Percentiles rank a stretch among this genome's conserved stretches.
phyloP scores from a whole-genome alignment of 192 early-diverging fungal genomes.

The Coemansia sp. region DNA sequence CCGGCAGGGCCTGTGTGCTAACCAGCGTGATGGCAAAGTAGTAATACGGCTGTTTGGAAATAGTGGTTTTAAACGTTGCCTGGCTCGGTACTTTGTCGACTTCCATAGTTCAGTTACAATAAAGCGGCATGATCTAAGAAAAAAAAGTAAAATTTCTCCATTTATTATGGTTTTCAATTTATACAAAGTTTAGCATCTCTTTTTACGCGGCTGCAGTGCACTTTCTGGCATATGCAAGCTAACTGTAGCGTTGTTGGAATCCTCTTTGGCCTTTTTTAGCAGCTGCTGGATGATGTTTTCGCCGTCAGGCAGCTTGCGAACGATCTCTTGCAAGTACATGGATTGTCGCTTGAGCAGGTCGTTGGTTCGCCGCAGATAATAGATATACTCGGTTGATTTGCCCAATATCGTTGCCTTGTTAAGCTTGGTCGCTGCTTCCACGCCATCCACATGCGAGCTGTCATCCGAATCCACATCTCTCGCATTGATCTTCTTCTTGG shows the following conservation, averaged over 20 bases:
- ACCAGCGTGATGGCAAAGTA: conserved; percentile 34
- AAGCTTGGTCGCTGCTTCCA: conserved; percentile 78
- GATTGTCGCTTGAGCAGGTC: conserved; percentile 46
- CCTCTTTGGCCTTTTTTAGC: conserved; percentile 22
- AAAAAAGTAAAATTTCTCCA: not conserved
- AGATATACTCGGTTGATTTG: conserved; percentile 92
- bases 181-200: not conserved
- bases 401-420: conserved; percentile 93
- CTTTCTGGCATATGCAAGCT: conserved; percentile 27
- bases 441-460: conserved; percentile 68
- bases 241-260: conserved; percentile 30
- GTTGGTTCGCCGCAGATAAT: conserved; percentile 43
- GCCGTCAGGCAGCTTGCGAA: conserved; percentile 33
- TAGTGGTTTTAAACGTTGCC: conserved; percentile 31
- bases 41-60: conserved; percentile 46
- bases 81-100: conserved; percentile 5
- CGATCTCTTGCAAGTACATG: conserved; percentile 28
- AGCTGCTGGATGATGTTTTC: conserved; percentile 20
- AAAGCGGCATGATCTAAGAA: not conserved
- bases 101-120: conserved; percentile 7
- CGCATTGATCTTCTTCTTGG: conserved; percentile 41
- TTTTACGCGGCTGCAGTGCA: conserved; percentile 21
- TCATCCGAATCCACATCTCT: conserved; percentile 36
- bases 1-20: not conserved
- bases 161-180: not conserved